Conservation (phyloP, 108 stramenopile species). For the Aureococcus anophagefferens region DNA sequence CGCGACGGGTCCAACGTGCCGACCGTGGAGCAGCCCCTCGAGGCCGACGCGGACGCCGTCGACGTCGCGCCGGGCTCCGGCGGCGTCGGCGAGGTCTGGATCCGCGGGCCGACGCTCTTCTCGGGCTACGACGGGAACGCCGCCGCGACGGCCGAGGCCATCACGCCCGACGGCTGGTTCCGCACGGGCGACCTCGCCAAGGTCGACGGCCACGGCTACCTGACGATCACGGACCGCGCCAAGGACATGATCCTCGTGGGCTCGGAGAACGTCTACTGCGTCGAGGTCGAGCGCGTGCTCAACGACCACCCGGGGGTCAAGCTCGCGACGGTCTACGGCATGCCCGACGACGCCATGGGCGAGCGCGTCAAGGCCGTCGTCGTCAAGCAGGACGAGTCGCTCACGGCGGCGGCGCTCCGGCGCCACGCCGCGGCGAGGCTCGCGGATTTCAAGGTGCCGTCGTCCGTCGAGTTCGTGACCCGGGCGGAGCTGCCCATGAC, state of each 20-base stretch:
- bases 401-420: neutral
- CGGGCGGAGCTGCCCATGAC: neutral
- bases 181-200: conserved; percentile 1
- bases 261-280: conserved; percentile 22
- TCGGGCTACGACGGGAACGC: conserved; percentile 7
- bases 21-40: no score
- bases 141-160: conserved; percentile 8
- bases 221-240: conserved; percentile 1
- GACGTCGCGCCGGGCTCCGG: neutral
- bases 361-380: conserved; percentile 1
- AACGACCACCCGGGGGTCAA: conserved; percentile 16
- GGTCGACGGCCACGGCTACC: conserved; percentile 12
- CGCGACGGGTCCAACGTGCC: no score
- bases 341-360: conserved; percentile 2
- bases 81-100: conserved; percentile 8
- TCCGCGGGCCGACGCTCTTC: conserved; percentile 5
- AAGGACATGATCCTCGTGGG: conserved; percentile 4
- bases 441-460: neutral
- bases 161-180: conserved; percentile 1
- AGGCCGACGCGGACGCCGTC: no score
- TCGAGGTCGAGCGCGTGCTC: conserved; percentile 23
- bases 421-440: neutral
- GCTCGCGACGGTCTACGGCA: neutral
- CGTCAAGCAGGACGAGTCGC: neutral
- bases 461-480: neutral